Conservation (phyloP, 306 rosid species). For the Dicorynia guianensis region DNA sequence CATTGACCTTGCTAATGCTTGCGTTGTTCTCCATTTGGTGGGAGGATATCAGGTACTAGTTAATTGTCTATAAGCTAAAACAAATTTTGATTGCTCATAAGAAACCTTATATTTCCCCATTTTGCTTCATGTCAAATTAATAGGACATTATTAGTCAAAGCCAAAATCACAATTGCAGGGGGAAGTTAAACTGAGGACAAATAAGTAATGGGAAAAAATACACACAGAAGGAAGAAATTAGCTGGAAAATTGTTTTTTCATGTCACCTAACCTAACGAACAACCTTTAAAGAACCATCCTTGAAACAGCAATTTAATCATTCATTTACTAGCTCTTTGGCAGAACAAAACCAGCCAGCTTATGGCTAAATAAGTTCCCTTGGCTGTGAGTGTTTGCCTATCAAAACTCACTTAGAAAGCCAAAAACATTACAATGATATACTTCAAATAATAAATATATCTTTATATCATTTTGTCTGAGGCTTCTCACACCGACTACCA, state of each 20-base stretch:
- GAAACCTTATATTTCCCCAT: neutral
- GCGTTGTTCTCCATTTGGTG: constrained; percentile 75
- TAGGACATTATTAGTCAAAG: neutral
- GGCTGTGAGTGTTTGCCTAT: neutral
- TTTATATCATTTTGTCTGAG: neutral
- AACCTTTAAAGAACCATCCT: neutral
- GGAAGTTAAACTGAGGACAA: neutral
- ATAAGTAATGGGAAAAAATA: neutral
- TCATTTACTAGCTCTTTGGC: neutral
- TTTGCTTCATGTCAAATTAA: constrained; percentile 1
- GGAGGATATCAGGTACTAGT: constrained; percentile 92
- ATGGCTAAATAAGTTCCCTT: neutral
- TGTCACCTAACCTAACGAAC: neutral
- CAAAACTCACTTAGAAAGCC: neutral
- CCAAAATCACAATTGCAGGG: neutral
- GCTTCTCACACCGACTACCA: neutral
- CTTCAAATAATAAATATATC: neutral
- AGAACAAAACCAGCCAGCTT: neutral
- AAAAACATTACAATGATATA: neutral
- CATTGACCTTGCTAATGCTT: constrained; percentile 78
- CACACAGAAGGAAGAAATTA: neutral
- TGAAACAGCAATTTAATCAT: neutral
- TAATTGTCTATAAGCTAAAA: neutral
- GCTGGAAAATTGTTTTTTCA: neutral
- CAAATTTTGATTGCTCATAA: neutral